Evolutionary conservation across 805 yeast genomes (phyloP).

Genomic region (Lipomyces spencermartinsiae): DNA sequence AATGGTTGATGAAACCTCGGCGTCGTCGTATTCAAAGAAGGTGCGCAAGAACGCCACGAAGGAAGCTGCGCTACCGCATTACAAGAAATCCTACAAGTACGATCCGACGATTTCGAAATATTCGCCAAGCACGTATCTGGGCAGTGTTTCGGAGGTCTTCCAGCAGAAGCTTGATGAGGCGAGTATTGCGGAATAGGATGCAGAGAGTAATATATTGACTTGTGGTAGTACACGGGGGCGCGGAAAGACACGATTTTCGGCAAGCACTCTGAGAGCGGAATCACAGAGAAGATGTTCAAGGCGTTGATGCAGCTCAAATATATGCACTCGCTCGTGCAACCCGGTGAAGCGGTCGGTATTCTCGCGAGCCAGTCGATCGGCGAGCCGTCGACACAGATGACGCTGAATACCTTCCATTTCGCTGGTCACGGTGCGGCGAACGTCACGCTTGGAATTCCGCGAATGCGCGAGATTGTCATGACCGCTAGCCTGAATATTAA

Average conservation of each 20-base stretch:
- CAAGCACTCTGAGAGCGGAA: slow-evolving; percentile 49
- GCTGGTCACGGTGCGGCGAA: slow-evolving; percentile 99
- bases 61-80: slow-evolving; percentile 67
- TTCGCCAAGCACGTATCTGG: slow-evolving; percentile 89
- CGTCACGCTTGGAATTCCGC: slow-evolving; percentile 98
- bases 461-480: slow-evolving; percentile 99
- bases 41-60: slow-evolving; percentile 68
- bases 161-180: slow-evolving; percentile 78
- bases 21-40: slow-evolving; percentile 81
- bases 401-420: slow-evolving; percentile 93
- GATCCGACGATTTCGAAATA: slow-evolving; percentile 88
- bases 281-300: slow-evolving; percentile 82
- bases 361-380: slow-evolving; percentile 98
- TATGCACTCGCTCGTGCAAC: slow-evolving; percentile 92
- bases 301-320: slow-evolving; percentile 98
- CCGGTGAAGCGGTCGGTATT: slow-evolving; percentile 98
- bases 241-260: slow-evolving; percentile 30
- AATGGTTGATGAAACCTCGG: slow-evolving; percentile 83
- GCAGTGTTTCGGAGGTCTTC: slow-evolving; percentile 90
- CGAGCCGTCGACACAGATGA: slow-evolving; percentile 99
- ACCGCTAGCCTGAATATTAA: slow-evolving; percentile 94
- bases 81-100: slow-evolving; percentile 65
- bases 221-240: slow-evolving; percentile 17
- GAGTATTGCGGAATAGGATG: neutral
- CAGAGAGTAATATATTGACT: neutral